Evolutionary conservation across 305 asterid genomes (phyloP).

Genomic region (Fraxinus sp.): DNA sequence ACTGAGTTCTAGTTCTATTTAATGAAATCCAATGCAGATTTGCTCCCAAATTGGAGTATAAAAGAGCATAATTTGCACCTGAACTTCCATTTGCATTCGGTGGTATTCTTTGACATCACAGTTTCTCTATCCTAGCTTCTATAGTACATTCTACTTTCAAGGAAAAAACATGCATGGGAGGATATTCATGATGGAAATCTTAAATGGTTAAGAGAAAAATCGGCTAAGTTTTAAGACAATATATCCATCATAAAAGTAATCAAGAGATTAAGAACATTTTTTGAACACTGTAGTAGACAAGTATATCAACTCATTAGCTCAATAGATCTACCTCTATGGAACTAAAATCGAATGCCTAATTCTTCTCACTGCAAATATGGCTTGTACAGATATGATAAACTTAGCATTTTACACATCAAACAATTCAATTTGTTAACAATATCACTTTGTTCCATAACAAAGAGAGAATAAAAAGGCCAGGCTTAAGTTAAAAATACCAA

Average conservation of each 20-base stretch:
- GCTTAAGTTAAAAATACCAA: neutral
- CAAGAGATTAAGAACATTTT: neutral
- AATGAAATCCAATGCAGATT: neutral
- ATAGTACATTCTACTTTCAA: neutral
- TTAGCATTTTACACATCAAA: neutral
- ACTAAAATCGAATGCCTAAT: neutral
- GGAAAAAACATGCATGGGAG: neutral
- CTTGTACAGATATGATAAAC: neutral
- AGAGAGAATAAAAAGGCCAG: neutral
- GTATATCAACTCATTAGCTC: neutral
- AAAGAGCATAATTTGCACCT: neutral
- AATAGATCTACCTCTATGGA: neutral
- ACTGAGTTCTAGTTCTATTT: slow-evolving; percentile 14
- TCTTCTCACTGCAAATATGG: neutral
- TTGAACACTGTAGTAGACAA: neutral
- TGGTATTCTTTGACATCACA: neutral
- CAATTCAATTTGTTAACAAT: neutral
- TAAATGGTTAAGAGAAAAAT: neutral
- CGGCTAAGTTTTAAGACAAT: neutral
- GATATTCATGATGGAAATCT: neutral
- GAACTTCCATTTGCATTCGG: neutral
- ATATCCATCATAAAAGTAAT: neutral
- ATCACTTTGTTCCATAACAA: neutral
- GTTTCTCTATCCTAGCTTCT: neutral
- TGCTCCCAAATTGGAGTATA: neutral